A percentile compares a stretch with the other conserved stretches of the same genome.
These are phyloP conservation scores for Blastocrithidia nonstop DNA, from an alignment of 208 protist genomes.

Conservation along the genomic window DNA sequence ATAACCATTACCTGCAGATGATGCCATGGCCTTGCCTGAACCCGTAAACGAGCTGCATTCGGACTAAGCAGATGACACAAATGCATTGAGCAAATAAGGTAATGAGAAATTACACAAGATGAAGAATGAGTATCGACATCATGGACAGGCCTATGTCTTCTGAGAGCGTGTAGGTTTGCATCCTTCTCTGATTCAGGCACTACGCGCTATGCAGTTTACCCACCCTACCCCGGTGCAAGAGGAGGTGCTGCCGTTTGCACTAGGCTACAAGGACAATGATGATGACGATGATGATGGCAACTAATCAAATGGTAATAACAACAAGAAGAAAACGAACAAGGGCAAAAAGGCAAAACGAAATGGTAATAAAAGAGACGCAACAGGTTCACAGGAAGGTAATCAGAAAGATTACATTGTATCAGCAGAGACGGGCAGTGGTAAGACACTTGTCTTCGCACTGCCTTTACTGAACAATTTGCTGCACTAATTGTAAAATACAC, in stretches of 20 bases:
- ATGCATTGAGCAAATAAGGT: no score
- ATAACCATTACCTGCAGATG: not conserved
- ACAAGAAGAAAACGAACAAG: constrained; percentile 1
- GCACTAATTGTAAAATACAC: not conserved
- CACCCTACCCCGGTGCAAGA: constrained; percentile 79
- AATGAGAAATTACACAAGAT: no score
- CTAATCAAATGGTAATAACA: constrained; percentile 4
- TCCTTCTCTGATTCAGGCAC: constrained; percentile 37
- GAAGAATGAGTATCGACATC: constrained; percentile 70
- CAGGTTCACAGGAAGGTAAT: not conserved
- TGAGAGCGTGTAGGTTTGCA: constrained; percentile 72
- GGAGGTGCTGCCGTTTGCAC: constrained; percentile 49
- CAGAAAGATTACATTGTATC: constrained; percentile 80
- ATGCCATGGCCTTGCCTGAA: constrained; percentile 2
- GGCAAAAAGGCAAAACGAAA: constrained; percentile 7
- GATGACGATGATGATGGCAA: not conserved
- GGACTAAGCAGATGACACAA: no score
- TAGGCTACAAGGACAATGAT: constrained; percentile 7
- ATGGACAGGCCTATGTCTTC: constrained; percentile 57
- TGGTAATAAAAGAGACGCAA: constrained; percentile 3
- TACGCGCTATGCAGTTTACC: constrained; percentile 55
- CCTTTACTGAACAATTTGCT: constrained; percentile 82
- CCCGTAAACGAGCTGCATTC: no score
- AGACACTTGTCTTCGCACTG: constrained; percentile 97
- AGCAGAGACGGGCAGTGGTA: constrained; percentile 89